Evolutionary conservation across 305 asterid species (phyloP), one percentile per base, ranked within the genome.

Genomic region (Fraxinus greggii): DNA sequence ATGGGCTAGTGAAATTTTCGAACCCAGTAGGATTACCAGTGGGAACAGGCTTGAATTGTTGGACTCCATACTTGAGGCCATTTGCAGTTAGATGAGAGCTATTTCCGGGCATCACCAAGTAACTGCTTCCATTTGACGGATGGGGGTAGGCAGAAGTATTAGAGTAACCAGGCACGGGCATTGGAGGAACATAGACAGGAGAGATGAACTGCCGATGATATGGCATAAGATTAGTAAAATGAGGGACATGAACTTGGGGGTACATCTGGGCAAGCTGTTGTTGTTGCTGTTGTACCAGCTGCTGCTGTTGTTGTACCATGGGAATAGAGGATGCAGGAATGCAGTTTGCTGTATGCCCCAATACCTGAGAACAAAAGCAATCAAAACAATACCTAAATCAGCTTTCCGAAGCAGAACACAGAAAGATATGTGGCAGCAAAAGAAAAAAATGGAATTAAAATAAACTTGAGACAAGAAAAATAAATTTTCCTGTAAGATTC

Each of bases 211-310:
- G 98, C 61, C 95, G 97, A 75, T 48, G 97, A 75, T 90, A 93
- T 28, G 98, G 98, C 98, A 96, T 92, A 6, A 92, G 33, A 89
- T 92, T 93, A 56, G 94, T 86, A 83, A 85, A 93, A 87, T 90
- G 98, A 80, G 97, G 89, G 79, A 93, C 92, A 59, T 92, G 98
- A 80, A 95, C 90, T 35, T 94, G 97, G 80, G 97, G 97, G 88
- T 92, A 96, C 98, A 96, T 93, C 94, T 96, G 99, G 17, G 98
- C 94, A 78, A 94, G 88, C 83, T 92, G 97, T 17, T 93, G 97
- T 74, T 90, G 56, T 0, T 88, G 95, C 19, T 88, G 93, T 21
- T 59, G 69, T 59, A 59, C 29, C 69, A 59, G 26, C 35, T 88
- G 91, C 78, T 84, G 89, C 42, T 81, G 89, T 33, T 87, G 90